Base-by-base conservation (phyloP, 305 asterid species). In the Vinca major region DNA sequence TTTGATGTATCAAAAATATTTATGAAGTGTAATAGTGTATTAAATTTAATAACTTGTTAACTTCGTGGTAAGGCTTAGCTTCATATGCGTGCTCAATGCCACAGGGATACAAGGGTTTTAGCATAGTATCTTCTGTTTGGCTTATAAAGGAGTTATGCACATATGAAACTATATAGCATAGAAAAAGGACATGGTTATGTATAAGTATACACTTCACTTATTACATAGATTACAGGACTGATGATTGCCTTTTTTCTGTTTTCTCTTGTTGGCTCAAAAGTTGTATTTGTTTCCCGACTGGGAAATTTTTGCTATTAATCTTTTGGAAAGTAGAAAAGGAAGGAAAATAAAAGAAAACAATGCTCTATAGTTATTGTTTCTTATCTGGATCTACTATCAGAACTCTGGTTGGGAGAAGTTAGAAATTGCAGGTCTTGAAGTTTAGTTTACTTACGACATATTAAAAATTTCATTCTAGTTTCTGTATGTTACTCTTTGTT, bases 401-500 rank as follows among this genome's bases (percentile, higher is more conserved):
- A 44, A 11, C 45, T 19, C 1, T 19, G 6, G 12, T 63, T 6
- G 47, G 5, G 21, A 19, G 41, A 63, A 20, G 19, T 63, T 58
- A 41, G 10, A 50, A 21, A 20, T 64, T 21, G 5, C 43, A 48
- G 58, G 43, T 3, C 26, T 26, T 13, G 45, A 39, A 37, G 20
- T 65, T 17, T 13, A 48, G 26, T 40, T 68, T 52, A 13, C 21
- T 67, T 6, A 4, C 41, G 11, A 9, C 60, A 7, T 36, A 45
- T 16, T 16, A 37, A 16, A 16, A 6, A 0, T 37, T 61, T 17
- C 4, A 5, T 26, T 43, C 1, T 55, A 14, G 20, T 6, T 69
- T 21, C 72, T 70, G 65, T 47, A 51, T 74, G 52, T 71, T 51
- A 33, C 72, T 74, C 54, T 72, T 26, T 50, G 47, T 63, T 80